phyloP scores from a whole-genome alignment of 2,329 filamentous ascomycete genomes.

The Tolypocladium nubicola region DNA sequence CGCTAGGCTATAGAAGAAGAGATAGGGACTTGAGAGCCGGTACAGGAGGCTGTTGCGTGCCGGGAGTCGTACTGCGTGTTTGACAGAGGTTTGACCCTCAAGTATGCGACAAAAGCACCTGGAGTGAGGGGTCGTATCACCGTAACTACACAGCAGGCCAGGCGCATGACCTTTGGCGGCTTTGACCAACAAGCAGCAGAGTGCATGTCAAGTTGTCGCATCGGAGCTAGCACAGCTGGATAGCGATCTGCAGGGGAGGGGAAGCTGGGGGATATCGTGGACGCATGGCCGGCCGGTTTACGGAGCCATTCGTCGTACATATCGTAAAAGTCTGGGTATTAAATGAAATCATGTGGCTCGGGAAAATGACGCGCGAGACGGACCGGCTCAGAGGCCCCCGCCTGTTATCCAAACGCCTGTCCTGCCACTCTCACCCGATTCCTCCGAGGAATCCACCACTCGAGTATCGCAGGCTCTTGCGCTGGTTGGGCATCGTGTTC shows the following conservation, averaged over 20 bases:
- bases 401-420: background rate
- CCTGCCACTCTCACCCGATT: background rate
- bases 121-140: background rate
- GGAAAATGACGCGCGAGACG: background rate
- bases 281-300: background rate
- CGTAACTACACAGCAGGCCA: background rate
- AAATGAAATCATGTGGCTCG: background rate
- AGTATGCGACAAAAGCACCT: background rate
- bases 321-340: background rate
- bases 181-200: background rate
- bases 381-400: too few relatives aligned
- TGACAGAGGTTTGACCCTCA: background rate
- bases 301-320: background rate
- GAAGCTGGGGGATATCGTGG: background rate
- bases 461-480: background rate
- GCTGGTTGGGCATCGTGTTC: background rate
- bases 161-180: background rate
- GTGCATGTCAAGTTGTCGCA: background rate
- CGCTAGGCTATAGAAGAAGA: too few relatives aligned
- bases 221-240: background rate
- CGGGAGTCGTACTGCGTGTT: background rate
- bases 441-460: too few relatives aligned
- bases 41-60: background rate
- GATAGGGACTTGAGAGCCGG: background rate
- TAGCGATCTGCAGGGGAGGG: background rate